A percentile compares a stretch with the other conserved stretches of the same genome.
These are phyloP conservation scores for Stagonosporopsis vannaccii DNA, from an alignment of 2,329 filamentous ascomycete genomes.

Conservation along the genomic window DNA sequence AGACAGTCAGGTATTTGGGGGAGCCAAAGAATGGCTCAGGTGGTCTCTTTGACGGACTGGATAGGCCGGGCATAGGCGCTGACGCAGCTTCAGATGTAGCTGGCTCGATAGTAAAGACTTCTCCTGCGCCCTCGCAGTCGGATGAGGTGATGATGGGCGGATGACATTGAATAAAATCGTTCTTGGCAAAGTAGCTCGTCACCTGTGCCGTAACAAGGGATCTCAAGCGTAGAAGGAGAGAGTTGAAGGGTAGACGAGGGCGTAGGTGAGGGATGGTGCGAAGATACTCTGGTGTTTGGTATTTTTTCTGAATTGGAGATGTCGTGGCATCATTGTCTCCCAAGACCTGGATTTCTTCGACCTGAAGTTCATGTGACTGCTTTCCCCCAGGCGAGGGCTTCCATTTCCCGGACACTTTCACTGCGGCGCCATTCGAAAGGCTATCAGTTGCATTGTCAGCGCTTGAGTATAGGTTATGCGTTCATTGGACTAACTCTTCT, in stretches of 20 bases:
- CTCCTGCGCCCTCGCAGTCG: conserved; percentile 94
- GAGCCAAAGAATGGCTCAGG: conserved; percentile 74
- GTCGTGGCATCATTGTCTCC: conserved; percentile 83
- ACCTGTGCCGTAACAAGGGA: conserved; percentile 79
- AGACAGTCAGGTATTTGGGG: conserved; percentile 95
- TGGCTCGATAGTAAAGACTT: conserved; percentile 77
- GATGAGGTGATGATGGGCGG: conserved; percentile 95
- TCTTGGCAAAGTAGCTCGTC: conserved; percentile 75
- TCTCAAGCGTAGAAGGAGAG: conserved; percentile 79
- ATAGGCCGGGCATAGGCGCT: conserved; percentile 24
- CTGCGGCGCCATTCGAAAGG: conserved; percentile 80
- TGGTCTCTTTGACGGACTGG: conserved; percentile 33
- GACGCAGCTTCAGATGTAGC: conserved; percentile 16
- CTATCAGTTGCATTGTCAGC: conserved; percentile 56
- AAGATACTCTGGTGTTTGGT: conserved; percentile 87
- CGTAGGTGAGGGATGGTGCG: conserved; percentile 89
- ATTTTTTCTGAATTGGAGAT: conserved; percentile 96
- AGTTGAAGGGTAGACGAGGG: conserved; percentile 79
- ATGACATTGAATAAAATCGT: conserved; percentile 82
- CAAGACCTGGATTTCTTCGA: conserved; percentile 71
- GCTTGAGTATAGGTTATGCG: conserved; percentile 3
- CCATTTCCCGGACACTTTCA: conserved; percentile 81
- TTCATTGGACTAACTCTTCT: conserved; percentile 67
- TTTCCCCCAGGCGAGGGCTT: conserved; percentile 70
- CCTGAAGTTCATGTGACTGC: conserved; percentile 83